Evolutionary conservation across 2,329 filamentous ascomycete species (phyloP), one percentile per base, ranked within the genome.

Genomic region (Cercospora berteroae): DNA sequence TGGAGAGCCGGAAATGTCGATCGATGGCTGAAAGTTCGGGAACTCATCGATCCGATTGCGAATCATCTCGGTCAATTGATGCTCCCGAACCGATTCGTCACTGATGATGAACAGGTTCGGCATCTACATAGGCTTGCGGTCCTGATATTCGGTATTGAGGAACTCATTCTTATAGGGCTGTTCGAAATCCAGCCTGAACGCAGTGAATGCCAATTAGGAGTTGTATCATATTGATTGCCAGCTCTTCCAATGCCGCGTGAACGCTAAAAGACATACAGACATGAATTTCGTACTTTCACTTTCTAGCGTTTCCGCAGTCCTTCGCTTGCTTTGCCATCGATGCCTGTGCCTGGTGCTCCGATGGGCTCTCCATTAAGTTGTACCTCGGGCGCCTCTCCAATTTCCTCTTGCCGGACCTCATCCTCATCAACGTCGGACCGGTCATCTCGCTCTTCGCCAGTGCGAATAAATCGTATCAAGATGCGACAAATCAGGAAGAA

Each of bases 401-500:
- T 78, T 59, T 79, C 77, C 44, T 64, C 52, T 18, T 65, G 63
- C 66, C 84, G 83, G 27, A 88, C 87, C 5, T 82, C 78, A 7
- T 87, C 86, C 33, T 89, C 88, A 57, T 90, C 89, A 73, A 90
- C 87, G 20, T 92, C 90, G 68, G 89, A 92, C 69, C 91, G 85
- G 69, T 93, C 91, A 75, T 94, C 91, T 60, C 88, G 86, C 36
- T 85, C 85, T 20, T 84, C 83, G 62, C 86, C 85, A 73, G 85
- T 85, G 50, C 86, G 83, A 18, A 90, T 81, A 72, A 92, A 90
- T 67, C 90, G 85, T 74, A 89, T 91, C 57, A 89, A 89, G 71
- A 94, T 92, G 71, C 90, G 85, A 67, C 90, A 77, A 74, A 94
- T 93, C 79, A 90, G 88, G 79, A 89, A 92, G 67, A 93, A 86